Percentiles rank a stretch among this genome's conserved stretches.
Conservation (phyloP, 2,329 filamentous ascomycete genomes). For the Microdochium trichocladiopsis region DNA sequence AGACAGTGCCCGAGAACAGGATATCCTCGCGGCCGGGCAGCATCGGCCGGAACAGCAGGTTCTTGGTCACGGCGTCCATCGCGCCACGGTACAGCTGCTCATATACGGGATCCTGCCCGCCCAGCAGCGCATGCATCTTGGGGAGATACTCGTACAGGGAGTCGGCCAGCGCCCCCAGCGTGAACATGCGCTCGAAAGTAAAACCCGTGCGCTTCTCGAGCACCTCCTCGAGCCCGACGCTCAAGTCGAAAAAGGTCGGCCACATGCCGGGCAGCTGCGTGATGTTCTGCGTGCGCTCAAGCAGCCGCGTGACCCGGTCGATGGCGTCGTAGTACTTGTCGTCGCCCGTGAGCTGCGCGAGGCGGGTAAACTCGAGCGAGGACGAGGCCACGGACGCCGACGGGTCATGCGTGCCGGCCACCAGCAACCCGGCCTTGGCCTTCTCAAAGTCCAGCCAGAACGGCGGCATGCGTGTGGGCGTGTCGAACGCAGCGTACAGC, state of each 20-base stretch:
- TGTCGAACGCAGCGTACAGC: slow-evolving; percentile 40
- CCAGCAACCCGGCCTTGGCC: slow-evolving; percentile 24
- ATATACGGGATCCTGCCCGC: slow-evolving; percentile 55
- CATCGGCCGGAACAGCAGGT: slow-evolving; percentile 66
- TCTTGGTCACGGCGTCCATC: slow-evolving; percentile 50
- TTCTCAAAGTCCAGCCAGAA: slow-evolving; percentile 49
- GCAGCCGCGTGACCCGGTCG: slow-evolving; percentile 62
- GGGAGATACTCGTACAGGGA: slow-evolving; percentile 54
- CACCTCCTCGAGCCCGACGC: slow-evolving; percentile 27
- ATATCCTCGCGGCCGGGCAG: slow-evolving; percentile 54
- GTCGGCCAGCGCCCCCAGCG: slow-evolving; percentile 46
- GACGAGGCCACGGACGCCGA: slow-evolving; percentile 47
- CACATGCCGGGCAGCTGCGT: slow-evolving; percentile 71
- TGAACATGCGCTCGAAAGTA: slow-evolving; percentile 29
- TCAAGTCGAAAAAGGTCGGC: slow-evolving; percentile 58
- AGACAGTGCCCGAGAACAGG: slow-evolving; percentile 47
- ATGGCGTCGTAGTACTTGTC: slow-evolving; percentile 70
- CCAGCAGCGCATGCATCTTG: slow-evolving; percentile 59
- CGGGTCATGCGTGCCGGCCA: slow-evolving; percentile 23
- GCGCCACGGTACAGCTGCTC: slow-evolving; percentile 55
- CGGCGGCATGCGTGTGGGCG: slow-evolving; percentile 39
- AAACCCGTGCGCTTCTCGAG: background rate
- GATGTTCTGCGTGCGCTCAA: slow-evolving; percentile 60
- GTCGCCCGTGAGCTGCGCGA: slow-evolving; percentile 63
- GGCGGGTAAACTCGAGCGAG: slow-evolving; percentile 62